Conservation (phyloP, 352 stramenopile species). For the Globisporangium splendens region DNA sequence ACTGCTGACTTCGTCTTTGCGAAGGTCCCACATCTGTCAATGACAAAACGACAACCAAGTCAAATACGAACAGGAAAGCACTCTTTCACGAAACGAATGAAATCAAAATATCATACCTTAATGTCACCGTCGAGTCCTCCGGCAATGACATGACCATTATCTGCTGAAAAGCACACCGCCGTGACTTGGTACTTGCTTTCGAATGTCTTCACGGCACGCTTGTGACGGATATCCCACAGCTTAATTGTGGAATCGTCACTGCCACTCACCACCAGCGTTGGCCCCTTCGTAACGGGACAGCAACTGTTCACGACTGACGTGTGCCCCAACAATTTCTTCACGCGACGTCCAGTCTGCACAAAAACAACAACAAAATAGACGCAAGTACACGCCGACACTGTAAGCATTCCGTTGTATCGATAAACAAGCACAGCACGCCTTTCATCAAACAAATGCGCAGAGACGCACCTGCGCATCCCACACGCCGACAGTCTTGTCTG, state of each 20-base stretch:
- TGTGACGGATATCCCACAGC: constrained; percentile 88
- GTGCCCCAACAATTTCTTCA: constrained; percentile 87
- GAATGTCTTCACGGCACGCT: constrained; percentile 77
- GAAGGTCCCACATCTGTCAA: constrained; percentile 87
- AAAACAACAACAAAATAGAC: constrained; percentile 20
- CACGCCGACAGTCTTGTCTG: constrained; percentile 90
- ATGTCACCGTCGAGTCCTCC: constrained; percentile 94
- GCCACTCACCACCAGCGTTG: constrained; percentile 80
- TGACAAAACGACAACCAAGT: background rate
- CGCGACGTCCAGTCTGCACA: constrained; percentile 61
- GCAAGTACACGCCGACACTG: constrained; percentile 2
- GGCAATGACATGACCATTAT: constrained; percentile 86
- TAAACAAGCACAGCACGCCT: too few relatives aligned
- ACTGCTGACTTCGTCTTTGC: constrained; percentile 73
- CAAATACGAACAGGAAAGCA: background rate
- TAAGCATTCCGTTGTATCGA: too few relatives aligned
- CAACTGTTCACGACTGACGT: constrained; percentile 89
- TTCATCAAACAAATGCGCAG: too few relatives aligned
- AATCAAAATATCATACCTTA: constrained; percentile 32
- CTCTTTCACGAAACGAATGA: background rate
- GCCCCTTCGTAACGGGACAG: constrained; percentile 80
- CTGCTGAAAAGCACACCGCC: constrained; percentile 83
- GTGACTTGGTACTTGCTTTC: constrained; percentile 90
- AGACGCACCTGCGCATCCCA: constrained; percentile 64
- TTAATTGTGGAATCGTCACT: constrained; percentile 89